These are phyloP conservation scores for Ogataea saltuana DNA, from an alignment of 805 yeast genomes.

Conservation along the genomic window DNA sequence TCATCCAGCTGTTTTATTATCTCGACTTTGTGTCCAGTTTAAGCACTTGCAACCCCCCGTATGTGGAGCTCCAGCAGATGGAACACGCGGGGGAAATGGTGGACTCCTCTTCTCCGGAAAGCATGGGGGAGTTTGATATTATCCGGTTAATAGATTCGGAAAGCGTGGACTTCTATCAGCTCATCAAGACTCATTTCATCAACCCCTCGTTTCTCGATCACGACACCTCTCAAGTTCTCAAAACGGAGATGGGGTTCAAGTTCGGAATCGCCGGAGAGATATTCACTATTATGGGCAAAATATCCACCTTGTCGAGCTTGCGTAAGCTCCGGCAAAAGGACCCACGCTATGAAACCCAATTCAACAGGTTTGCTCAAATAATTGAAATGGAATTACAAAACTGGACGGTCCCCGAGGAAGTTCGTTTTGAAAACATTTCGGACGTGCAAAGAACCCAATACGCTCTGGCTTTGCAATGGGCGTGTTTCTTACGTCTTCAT, in stretches of 20 bases:
- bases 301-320: constrained; percentile 31
- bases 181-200: constrained; percentile 11
- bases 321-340: constrained; percentile 21
- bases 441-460: constrained; percentile 27
- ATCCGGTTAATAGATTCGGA: constrained; percentile 6
- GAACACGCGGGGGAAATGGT: constrained; percentile 1
- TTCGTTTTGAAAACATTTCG: constrained; percentile 22
- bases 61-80: constrained; percentile 19
- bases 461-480: constrained; percentile 35
- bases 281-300: constrained; percentile 32
- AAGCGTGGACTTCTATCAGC: constrained; percentile 11
- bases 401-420: constrained; percentile 27
- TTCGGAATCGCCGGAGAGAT: constrained; percentile 36
- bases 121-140: constrained; percentile 5
- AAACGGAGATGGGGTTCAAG: constrained; percentile 32
- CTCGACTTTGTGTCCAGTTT: constrained; percentile 33
- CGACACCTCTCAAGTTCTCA: constrained; percentile 26
- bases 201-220: constrained; percentile 12
- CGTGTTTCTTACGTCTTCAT: constrained; percentile 33
- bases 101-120: constrained; percentile 11
- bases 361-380: constrained; percentile 27
- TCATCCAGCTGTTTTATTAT: constrained; percentile 34
- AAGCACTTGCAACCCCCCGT: constrained; percentile 32
- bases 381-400: constrained; percentile 34
- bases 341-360: constrained; percentile 26